Base-by-base conservation (phyloP, 2,329 filamentous ascomycete genomes). In the Exserohilum turcica region DNA sequence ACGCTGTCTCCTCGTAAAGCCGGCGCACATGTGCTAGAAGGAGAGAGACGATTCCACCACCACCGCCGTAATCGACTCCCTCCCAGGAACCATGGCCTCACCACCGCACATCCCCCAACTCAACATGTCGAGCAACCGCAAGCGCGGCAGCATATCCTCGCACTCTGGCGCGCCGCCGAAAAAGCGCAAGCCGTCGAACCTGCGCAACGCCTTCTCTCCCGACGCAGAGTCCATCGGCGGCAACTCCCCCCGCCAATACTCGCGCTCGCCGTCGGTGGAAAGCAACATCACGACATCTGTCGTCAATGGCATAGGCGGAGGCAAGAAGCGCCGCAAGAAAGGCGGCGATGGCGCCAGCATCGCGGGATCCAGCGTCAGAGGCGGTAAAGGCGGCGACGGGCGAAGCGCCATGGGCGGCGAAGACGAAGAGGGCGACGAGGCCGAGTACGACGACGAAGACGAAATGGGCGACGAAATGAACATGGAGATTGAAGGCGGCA, bases 151-250 rank as follows among this genome's bases (percentile, higher is more conserved):
- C 16, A 76, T 87, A 57, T 78, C 80, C 8, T 79, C 79, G 31
- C 76, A 79, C 39, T 80, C 77, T 4, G 56, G 57, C 42, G 60
- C 62, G 71, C 46, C 49, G 13, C 77, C 13, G 31, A 91, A 91
- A 70, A 86, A 87, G 40, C 87, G 89, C 67, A 92, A 92, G 70
- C 81, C 86, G 5, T 91, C 87, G 10, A 82, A 86, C 3, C 83
- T 94, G 1, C 88, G 90, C 33, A 92, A 91, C 4, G 91, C 89
- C 0, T 94, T 92, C 68, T 88, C 89, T 0, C 89, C 89, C 21
- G 87, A 86, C 53, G 78, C 84, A 48, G 69, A 73, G 48, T 54
- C 52, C 7, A 51, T 75, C 16, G 71, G 74, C 16, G 74, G 70
- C n/a, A n/a, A n/a, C n/a, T 74, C 79, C 18, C 85, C 83, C 2